Conservation (phyloP, 2,329 filamentous ascomycete species). For the Daldinia sp. region DNA sequence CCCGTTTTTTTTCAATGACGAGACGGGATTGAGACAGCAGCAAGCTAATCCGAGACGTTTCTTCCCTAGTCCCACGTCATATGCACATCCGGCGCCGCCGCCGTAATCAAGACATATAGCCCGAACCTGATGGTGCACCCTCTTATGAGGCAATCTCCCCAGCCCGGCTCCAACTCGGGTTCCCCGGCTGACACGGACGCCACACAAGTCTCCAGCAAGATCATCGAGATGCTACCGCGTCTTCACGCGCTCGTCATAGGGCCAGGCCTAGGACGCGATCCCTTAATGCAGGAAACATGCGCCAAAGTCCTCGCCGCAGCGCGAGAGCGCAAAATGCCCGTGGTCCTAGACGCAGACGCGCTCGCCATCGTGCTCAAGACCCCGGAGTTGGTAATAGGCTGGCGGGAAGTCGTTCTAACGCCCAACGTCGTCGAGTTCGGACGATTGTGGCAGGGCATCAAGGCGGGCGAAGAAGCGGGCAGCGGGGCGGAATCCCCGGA, state of each 20-base stretch:
- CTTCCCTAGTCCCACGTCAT: slow-evolving; percentile 82
- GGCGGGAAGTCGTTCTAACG: slow-evolving; percentile 84
- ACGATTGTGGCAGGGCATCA: slow-evolving; percentile 78
- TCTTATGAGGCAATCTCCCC: slow-evolving; percentile 81
- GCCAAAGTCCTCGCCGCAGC: slow-evolving; percentile 81
- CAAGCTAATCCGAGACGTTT: background rate
- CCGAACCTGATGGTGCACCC: slow-evolving; percentile 99
- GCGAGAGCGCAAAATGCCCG: slow-evolving; percentile 72
- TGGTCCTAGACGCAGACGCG: slow-evolving; percentile 93
- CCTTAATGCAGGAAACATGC: slow-evolving; percentile 88
- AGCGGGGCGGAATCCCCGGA: slow-evolving; percentile 48
- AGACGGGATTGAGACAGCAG: background rate
- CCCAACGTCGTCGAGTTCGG: slow-evolving; percentile 96
- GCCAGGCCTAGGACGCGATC: slow-evolving; percentile 88
- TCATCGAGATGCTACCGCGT: slow-evolving; percentile 82
- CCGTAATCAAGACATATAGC: slow-evolving; percentile 96
- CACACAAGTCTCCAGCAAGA: slow-evolving; percentile 67
- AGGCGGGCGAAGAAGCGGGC: slow-evolving; percentile 46
- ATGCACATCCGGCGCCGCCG: slow-evolving; percentile 86
- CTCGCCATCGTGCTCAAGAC: slow-evolving; percentile 78
- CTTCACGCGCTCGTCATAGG: slow-evolving; percentile 94
- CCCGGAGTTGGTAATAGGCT: slow-evolving; percentile 81
- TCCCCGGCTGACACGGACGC: slow-evolving; percentile 65
- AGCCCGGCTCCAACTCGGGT: slow-evolving; percentile 52
- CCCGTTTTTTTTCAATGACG: background rate